Conservation (phyloP, 495 filamentous ascomycete species). For the Tetracladium marchalianum region DNA sequence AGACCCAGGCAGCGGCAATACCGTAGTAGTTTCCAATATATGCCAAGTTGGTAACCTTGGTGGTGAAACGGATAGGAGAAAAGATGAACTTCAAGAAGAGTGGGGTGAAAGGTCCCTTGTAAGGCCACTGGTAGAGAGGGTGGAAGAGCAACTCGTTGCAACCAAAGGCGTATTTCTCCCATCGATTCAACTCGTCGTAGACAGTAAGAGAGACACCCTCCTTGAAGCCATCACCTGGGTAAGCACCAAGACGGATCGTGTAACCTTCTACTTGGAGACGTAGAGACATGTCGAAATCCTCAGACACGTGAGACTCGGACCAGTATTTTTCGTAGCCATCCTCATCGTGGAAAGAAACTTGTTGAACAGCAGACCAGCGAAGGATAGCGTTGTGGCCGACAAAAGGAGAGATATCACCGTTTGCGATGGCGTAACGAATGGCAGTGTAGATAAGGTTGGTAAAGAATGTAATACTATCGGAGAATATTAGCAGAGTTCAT, state of each 20-base stretch:
- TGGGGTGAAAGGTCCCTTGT: constrained; percentile 50
- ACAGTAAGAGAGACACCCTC: constrained; percentile 68
- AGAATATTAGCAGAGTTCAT: not conserved
- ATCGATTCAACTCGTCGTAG: constrained; percentile 64
- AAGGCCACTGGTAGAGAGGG: constrained; percentile 41
- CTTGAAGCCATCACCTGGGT: constrained; percentile 56
- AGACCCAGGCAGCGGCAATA: constrained; percentile 53
- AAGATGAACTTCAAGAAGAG: constrained; percentile 51
- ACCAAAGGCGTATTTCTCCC: constrained; percentile 72
- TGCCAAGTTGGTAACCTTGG: constrained; percentile 60
- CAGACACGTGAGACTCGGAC: constrained; percentile 64
- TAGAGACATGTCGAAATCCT: constrained; percentile 69
- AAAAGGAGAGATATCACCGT: constrained; percentile 60
- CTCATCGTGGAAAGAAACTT: constrained; percentile 41
- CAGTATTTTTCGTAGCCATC: constrained; percentile 57
- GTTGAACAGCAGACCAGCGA: constrained; percentile 63
- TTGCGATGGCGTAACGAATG: constrained; percentile 55
- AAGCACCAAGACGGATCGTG: constrained; percentile 51
- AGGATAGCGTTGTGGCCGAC: constrained; percentile 64
- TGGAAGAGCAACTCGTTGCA: constrained; percentile 59
- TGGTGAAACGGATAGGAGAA: constrained; percentile 49
- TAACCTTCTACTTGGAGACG: constrained; percentile 56
- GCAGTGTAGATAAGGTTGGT: constrained; percentile 64
- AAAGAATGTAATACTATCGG: constrained; percentile 53
- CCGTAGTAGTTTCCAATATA: constrained; percentile 75